Percentiles rank a stretch among this genome's conserved stretches.
Evolutionary conservation across 352 stramenopile genomes (phyloP).

Genomic region (Peronospora farinosa): DNA sequence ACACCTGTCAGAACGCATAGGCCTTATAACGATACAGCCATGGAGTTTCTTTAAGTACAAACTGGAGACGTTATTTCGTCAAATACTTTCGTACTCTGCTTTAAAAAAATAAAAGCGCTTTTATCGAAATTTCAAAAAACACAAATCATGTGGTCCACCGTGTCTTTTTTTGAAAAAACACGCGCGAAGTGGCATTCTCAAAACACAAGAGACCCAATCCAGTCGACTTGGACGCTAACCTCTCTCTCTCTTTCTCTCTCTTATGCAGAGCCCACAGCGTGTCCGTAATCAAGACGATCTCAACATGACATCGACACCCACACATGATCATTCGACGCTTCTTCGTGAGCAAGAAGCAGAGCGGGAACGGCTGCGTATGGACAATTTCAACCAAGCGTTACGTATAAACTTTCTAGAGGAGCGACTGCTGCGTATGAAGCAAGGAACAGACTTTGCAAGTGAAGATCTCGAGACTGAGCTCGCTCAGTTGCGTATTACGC

Average conservation of each 20-base stretch:
- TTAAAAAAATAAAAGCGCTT: too few species aligned
- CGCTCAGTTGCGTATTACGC: constrained; percentile 42
- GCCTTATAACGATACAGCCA: too few species aligned
- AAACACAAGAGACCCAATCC: too few species aligned
- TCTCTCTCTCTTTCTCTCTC: neutral
- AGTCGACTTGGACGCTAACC: too few species aligned
- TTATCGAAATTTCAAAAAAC: too few species aligned
- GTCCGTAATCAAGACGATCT: constrained; percentile 4
- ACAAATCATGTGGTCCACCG: too few species aligned
- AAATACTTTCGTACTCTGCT: too few species aligned
- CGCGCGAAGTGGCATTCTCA: too few species aligned
- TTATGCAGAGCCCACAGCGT: constrained; percentile 26
- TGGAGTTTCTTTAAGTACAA: too few species aligned
- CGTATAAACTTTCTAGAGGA: constrained; percentile 64
- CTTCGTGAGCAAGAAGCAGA: constrained; percentile 53
- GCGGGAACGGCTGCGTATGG: constrained; percentile 54
- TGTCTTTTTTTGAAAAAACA: too few species aligned
- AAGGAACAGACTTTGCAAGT: constrained; percentile 50
- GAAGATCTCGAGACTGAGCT: constrained; percentile 61
- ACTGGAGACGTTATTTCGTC: too few species aligned
- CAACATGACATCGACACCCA: constrained; percentile 9
- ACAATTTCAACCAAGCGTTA: constrained; percentile 71
- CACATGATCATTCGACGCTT: constrained; percentile 30
- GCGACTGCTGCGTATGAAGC: constrained; percentile 51
- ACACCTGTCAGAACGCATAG: too few species aligned